Conservation (phyloP, 768 basidiomycete genomes). For the Lactarius tabidus region DNA sequence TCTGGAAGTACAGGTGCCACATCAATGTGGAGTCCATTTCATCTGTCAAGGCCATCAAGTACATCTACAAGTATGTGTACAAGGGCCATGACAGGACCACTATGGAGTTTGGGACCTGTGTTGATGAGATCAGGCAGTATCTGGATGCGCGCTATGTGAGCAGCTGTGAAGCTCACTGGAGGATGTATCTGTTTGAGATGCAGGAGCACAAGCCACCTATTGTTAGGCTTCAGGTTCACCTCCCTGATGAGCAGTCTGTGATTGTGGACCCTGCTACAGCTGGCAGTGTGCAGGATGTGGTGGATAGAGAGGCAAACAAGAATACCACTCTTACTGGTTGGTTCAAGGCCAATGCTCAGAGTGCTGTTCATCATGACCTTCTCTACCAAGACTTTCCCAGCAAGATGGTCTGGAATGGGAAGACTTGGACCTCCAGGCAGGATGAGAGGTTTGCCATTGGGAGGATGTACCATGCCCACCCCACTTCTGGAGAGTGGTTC, state of each 20-base stretch:
- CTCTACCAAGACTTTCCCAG: too few species aligned
- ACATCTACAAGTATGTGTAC: constrained; percentile 45
- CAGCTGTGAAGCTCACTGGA: too few species aligned
- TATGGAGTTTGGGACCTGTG: too few species aligned
- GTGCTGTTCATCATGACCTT: constrained; percentile 13
- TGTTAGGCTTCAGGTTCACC: constrained; percentile 41
- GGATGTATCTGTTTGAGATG: not conserved
- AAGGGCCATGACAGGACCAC: constrained; percentile 42
- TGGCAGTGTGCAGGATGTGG: not conserved
- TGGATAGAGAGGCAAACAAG: constrained; percentile 20
- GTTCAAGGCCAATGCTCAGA: constrained; percentile 26
- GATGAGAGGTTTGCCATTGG: too few species aligned
- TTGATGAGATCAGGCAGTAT: constrained; percentile 19
- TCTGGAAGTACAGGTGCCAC: constrained; percentile 40
- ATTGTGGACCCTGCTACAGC: constrained; percentile 31
- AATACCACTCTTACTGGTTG: constrained; percentile 34
- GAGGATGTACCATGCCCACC: too few species aligned
- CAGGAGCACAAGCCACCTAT: constrained; percentile 34
- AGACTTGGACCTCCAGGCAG: too few species aligned
- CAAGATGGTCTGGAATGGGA: too few species aligned
- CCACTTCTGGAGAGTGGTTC: constrained; percentile 38
- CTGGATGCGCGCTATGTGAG: constrained; percentile 40
- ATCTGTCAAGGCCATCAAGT: constrained; percentile 41
- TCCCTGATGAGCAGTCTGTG: constrained; percentile 35
- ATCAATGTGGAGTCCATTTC: constrained; percentile 46